A percentile compares a stretch with the other conserved stretches of the same genome.
Conservation (phyloP, 371 early-diverging fungal species). For the Smittium mucronatum region DNA sequence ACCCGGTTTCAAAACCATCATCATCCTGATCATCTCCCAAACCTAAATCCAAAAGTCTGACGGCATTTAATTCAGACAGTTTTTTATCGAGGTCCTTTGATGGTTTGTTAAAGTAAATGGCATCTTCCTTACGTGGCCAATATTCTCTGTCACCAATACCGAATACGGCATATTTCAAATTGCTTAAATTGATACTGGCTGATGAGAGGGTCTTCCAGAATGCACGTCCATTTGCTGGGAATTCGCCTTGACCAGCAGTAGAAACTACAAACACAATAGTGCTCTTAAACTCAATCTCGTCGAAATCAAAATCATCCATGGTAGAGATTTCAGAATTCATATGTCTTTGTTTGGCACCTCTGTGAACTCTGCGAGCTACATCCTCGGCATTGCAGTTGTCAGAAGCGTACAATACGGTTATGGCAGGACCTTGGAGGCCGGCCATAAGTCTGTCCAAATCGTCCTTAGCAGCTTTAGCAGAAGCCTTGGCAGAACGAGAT, state of each 20-base stretch:
- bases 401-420: conserved; percentile 77
- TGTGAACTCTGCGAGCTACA: conserved; percentile 65
- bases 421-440: conserved; percentile 57
- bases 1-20: conserved; percentile 77
- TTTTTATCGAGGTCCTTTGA: conserved; percentile 71
- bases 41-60: conserved; percentile 44
- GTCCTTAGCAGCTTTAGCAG: conserved; percentile 44
- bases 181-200: conserved; percentile 50
- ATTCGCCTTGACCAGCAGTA: conserved; percentile 93
- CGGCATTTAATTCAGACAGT: conserved; percentile 60
- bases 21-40: conserved; percentile 87
- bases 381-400: conserved; percentile 81
- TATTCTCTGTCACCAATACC: conserved; percentile 87
- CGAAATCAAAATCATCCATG: conserved; percentile 68
- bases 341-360: conserved; percentile 64
- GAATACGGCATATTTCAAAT: conserved; percentile 63
- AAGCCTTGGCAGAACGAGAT: conserved; percentile 38
- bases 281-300: conserved; percentile 60
- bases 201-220: conserved; percentile 63
- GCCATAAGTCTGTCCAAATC: conserved; percentile 53
- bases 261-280: conserved; percentile 62
- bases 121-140: conserved; percentile 87
- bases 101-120: conserved; percentile 77
- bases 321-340: conserved; percentile 56
- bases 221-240: conserved; percentile 77